These are phyloP conservation scores for Colletotrichum theobromicola DNA, from an alignment of 2,329 filamentous ascomycete genomes.

Conservation along the genomic window DNA sequence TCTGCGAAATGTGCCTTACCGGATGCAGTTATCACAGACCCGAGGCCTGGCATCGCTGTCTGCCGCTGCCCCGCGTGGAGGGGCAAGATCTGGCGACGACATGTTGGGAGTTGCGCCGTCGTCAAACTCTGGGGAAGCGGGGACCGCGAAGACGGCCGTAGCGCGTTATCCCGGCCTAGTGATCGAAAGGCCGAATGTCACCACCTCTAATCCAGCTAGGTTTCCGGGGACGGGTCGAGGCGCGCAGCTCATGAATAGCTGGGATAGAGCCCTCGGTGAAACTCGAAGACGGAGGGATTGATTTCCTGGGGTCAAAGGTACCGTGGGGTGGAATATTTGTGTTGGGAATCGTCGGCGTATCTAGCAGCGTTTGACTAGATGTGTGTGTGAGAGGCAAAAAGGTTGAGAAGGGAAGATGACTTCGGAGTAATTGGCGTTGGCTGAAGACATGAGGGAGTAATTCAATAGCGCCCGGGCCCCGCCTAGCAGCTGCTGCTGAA, in stretches of 20 bases:
- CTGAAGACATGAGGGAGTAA: background rate
- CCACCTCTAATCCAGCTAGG: background rate
- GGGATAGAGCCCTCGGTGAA: background rate
- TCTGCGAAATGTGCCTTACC: background rate
- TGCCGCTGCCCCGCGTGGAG: background rate
- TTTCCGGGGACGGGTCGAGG: background rate
- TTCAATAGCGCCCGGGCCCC: accelerated
- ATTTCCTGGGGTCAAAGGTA: background rate
- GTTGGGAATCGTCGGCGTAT: background rate
- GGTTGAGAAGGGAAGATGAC: background rate
- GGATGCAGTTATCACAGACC: background rate
- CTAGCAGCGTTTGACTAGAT: background rate
- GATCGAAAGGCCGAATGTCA: background rate
- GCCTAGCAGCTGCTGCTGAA: background rate
- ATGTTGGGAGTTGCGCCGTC: background rate
- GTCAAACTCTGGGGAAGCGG: background rate
- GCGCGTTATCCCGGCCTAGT: background rate
- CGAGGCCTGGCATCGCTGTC: background rate
- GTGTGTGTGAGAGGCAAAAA: background rate
- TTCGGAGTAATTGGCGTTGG: background rate
- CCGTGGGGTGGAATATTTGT: background rate
- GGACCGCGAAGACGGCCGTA: background rate
- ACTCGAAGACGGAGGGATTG: background rate
- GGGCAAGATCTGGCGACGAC: background rate
- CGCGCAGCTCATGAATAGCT: background rate